phyloP scores from a whole-genome alignment of 2,329 filamentous ascomycete genomes.

The Dothideomycetes sp. region DNA sequence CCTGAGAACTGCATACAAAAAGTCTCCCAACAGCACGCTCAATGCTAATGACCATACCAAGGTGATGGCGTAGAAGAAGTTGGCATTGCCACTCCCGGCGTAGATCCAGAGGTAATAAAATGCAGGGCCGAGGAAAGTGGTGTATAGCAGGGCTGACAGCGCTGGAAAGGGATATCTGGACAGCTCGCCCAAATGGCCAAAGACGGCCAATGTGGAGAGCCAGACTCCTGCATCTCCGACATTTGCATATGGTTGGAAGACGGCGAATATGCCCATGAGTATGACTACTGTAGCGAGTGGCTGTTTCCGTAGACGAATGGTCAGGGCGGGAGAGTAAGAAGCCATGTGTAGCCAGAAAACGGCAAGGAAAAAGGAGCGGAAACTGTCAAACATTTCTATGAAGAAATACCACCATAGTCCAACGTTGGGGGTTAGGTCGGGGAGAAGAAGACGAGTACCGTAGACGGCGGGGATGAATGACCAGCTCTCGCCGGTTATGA shows the following conservation, averaged over 20 bases:
- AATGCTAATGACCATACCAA: slow-evolving; percentile 93
- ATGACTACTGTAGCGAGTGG: slow-evolving; percentile 76
- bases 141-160: slow-evolving; percentile 72
- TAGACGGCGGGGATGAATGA: slow-evolving; percentile 84
- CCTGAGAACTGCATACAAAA: slow-evolving; percentile 75
- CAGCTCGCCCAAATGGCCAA: slow-evolving; percentile 82
- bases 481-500: slow-evolving; percentile 65
- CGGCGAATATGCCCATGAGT: slow-evolving; percentile 79
- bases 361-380: slow-evolving; percentile 90
- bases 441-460: slow-evolving; percentile 79
- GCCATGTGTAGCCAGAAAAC: slow-evolving; percentile 96
- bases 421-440: slow-evolving; percentile 87
- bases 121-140: slow-evolving; percentile 77
- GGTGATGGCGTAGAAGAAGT: slow-evolving; percentile 99
- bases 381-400: slow-evolving; percentile 98
- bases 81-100: slow-evolving; percentile 92
- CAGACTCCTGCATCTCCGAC: slow-evolving; percentile 84
- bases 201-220: slow-evolving; percentile 70
- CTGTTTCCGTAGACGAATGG: slow-evolving; percentile 70
- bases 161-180: slow-evolving; percentile 91
- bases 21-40: slow-evolving; percentile 76
- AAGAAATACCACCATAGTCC: slow-evolving; percentile 99
- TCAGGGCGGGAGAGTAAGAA: slow-evolving; percentile 78
- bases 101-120: slow-evolving; percentile 99
- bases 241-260: slow-evolving; percentile 96